Evolutionary conservation across 2,329 filamentous ascomycete genomes (phyloP), one percentile per base, ranked within the genome.

Genomic region (Neofusicoccum cordaticola): DNA sequence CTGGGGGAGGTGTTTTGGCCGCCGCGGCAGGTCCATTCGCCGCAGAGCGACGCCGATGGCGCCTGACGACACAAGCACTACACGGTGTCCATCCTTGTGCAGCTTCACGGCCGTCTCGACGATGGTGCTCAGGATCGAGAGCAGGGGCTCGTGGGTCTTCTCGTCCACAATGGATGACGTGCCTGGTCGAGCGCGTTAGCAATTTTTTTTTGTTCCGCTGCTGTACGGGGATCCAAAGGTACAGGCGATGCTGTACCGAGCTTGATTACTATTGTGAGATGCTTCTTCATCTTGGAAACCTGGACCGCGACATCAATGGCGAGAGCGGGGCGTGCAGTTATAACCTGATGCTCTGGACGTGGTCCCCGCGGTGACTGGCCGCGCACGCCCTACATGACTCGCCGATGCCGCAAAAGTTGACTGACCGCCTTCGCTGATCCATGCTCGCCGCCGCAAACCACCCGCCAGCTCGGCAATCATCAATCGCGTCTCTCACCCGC

Each of bases 151-250:
- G 79, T 97, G 95, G 22, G 92, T 96, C 75, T 89, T 90, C 77
- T 99, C 95, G 79, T 98, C 92, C 69, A 99, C 93, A 70, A 99
- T 98, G n/a, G 95, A 98, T 78, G 93, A 97, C 52, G 95, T 98
- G 72, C 95, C 95, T 99, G 70, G 42, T 17, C 44, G 17, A 72
- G 61, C 57, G 60, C 65, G 68, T 74, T 70, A 72, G 72, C 75
- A 71, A 72, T 72, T 70, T 61, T 60, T 19, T 42, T 41, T 47
- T 62, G 66, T 66, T 69, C 69, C 69, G 67, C 65, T 8, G 34
- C n/a, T n/a, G 27, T 66, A 66, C 62, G 52, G 64, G 65, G 35
- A 61, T 63, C 12, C 68, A n/a, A 41, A 27, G 64, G 44, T 74
- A 75, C 73, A 70, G 68, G 69, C 65, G 56, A 64, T 61, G 57